Conservation (phyloP, 1,284 basidiomycete genomes). For the Cryptococcus maquisensis region DNA sequence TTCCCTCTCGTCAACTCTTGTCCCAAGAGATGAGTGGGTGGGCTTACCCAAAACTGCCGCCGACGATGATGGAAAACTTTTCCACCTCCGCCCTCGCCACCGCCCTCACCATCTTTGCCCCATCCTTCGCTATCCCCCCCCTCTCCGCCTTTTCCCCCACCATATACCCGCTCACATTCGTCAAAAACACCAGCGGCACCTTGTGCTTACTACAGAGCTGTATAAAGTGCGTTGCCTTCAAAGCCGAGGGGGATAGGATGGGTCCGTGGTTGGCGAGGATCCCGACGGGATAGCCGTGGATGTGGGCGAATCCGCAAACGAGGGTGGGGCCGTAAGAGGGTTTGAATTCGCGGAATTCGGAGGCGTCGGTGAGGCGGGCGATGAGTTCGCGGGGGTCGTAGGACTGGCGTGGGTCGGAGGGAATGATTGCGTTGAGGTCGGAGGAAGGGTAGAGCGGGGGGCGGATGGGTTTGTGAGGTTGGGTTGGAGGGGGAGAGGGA, state of each 20-base stretch:
- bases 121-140: slow-evolving; percentile 95
- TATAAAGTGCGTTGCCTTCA: slow-evolving; percentile 93
- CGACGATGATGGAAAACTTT: slow-evolving; percentile 90
- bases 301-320: slow-evolving; percentile 84
- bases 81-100: slow-evolving; percentile 92
- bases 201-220: slow-evolving; percentile 86
- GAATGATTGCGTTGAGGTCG: slow-evolving; percentile 87
- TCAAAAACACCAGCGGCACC: slow-evolving; percentile 86
- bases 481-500: not conserved
- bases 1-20: not conserved
- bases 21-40: not conserved
- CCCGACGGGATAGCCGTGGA: slow-evolving; percentile 79
- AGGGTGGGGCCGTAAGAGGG: slow-evolving; percentile 88
- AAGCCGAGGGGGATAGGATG: slow-evolving; percentile 84
- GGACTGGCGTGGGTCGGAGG: slow-evolving; percentile 76
- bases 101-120: slow-evolving; percentile 95
- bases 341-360: slow-evolving; percentile 91
- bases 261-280: slow-evolving; percentile 94
- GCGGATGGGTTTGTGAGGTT: not conserved
- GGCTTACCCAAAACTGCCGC: slow-evolving; percentile 74
- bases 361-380: slow-evolving; percentile 84
- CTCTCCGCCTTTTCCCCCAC: slow-evolving; percentile 89
- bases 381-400: slow-evolving; percentile 95
- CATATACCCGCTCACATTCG: slow-evolving; percentile 91
- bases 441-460: slow-evolving; percentile 71